phyloP scores from a whole-genome alignment of 2,329 filamentous ascomycete genomes.

The Cladosporium sphaerospermum region DNA sequence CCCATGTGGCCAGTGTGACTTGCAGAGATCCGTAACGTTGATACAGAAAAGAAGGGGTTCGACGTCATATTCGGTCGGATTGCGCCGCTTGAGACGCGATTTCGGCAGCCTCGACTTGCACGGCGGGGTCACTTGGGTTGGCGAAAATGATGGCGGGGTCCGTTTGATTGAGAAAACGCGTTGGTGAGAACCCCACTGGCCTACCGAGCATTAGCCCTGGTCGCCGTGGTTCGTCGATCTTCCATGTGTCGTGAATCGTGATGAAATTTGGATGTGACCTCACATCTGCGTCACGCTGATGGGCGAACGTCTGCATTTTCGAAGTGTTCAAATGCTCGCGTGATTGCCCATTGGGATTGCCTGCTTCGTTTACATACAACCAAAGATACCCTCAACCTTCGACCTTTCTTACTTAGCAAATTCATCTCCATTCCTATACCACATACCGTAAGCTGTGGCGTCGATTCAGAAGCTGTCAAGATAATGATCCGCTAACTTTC shows the following conservation, averaged over 20 bases:
- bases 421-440: neutral
- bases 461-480: neutral
- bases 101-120: neutral
- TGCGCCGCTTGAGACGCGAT: too few relatives aligned
- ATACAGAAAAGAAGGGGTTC: too few relatives aligned
- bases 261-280: neutral
- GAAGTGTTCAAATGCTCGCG: slow-evolving; percentile 6
- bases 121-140: slow-evolving; percentile 2
- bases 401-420: neutral
- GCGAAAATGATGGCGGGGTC: neutral
- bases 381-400: neutral
- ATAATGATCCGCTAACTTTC: neutral
- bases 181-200: neutral
- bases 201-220: slow-evolving; percentile 4
- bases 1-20: too few relatives aligned
- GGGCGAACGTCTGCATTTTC: neutral
- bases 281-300: slow-evolving; percentile 7
- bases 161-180: slow-evolving; percentile 3
- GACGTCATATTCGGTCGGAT: too few relatives aligned
- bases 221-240: slow-evolving; percentile 4
- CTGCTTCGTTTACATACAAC: neutral
- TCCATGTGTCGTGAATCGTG: slow-evolving; percentile 1
- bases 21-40: too few relatives aligned
- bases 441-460: neutral
- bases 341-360: neutral